Evolutionary conservation across 2,329 filamentous ascomycete genomes (phyloP), one percentile per base, ranked within the genome.

Genomic region (Cercospora sp.): DNA sequence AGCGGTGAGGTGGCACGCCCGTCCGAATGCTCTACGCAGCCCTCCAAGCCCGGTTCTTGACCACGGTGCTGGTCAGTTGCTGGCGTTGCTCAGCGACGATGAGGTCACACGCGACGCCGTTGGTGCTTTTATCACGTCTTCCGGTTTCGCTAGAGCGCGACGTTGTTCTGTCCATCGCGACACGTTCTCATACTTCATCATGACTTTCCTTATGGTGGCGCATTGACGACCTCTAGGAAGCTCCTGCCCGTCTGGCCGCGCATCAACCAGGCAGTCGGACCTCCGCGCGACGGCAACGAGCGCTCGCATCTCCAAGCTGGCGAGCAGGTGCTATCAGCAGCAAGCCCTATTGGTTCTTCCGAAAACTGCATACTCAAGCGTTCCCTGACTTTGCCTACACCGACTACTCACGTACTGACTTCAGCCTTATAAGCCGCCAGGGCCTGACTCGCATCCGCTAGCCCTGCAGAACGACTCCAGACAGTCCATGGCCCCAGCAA

Each of bases 51-150:
- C 30, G 31, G 55, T 20, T 31, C 28, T 12, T 16, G 55, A 20
- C n/a, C 16, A 36, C 36, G 28, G 28, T 36, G 55, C 28, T 59
- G 55, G n/a, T n/a, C 55, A 18, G 23, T 10, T 36, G n/a, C n/a
- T 13, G 28, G 28, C 30, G 55, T 30, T 48, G 60, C 60, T 30
- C 31, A 13, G 33, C 62, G 53, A 58, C 33, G 53, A 64, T 64
- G 51, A 64, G 53, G 62, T 64, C 62, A 64, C 62, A 26, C 60
- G 60, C 60, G 16, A 62, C 26, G 60, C 28, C 28, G 60, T 62
- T 33, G 18, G 23, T 62, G 59, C 59, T 18, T 45, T 28, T 8
- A 61, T 45, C 58, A 42, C 31, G 31, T 53, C 48, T 53, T 26
- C 23, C 48, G 45, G 53, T 33, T 23, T 31, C 53, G 16, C 28